Conservation (phyloP, 192 early-diverging fungal species). For the Neocallimastix lanati region DNA sequence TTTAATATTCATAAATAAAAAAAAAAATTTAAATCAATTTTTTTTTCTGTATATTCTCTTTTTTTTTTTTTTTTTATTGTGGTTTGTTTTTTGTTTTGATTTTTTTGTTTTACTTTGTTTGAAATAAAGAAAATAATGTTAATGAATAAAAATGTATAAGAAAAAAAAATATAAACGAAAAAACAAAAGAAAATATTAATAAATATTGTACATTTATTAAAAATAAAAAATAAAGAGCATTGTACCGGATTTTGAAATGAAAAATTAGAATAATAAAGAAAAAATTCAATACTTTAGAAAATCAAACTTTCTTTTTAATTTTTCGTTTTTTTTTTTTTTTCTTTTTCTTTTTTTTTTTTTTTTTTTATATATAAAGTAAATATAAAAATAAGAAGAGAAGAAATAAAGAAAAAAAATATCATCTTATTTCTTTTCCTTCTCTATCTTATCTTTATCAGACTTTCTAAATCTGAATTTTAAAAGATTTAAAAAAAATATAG, state of each 20-base stretch:
- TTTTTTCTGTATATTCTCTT: too few species aligned
- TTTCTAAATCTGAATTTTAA: not conserved
- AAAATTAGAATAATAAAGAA: not conserved
- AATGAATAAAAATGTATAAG: too few species aligned
- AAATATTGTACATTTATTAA: too few species aligned
- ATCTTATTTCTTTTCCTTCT: not conserved
- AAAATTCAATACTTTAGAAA: not conserved
- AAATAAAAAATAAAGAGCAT: too few species aligned
- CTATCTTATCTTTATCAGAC: not conserved
- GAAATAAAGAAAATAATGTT: too few species aligned
- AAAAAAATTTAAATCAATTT: too few species aligned
- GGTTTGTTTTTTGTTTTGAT: too few species aligned
- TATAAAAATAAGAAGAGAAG: not conserved
- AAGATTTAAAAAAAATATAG: not conserved
- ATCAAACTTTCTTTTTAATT: not conserved
- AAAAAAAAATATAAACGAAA: too few species aligned
- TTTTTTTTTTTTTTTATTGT: too few species aligned
- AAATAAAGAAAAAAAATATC: not conserved
- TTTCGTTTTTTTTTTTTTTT: not conserved
- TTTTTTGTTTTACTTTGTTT: too few species aligned
- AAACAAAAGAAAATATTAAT: too few species aligned
- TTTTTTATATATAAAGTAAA: not conserved
- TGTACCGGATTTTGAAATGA: not conserved
- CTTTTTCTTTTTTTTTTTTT: not conserved
- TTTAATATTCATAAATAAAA: too few species aligned